Evolutionary conservation across 139 green algal species (phyloP).

Genomic region (Coccomyxa sp.): DNA sequence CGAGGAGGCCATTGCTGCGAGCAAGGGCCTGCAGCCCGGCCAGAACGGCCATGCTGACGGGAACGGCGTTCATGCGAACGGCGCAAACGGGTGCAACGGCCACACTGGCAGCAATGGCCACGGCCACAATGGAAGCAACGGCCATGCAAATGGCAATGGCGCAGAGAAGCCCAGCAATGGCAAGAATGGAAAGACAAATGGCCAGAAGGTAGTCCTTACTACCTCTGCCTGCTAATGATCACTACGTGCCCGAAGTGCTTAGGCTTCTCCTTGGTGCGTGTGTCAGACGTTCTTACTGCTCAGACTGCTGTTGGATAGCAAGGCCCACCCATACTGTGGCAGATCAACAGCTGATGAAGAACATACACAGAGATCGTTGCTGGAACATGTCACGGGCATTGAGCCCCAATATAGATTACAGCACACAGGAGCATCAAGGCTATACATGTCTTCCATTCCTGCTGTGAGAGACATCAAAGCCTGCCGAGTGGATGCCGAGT

Average conservation of each 20-base stretch:
- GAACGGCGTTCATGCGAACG: neutral
- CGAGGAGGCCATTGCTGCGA: slow-evolving; percentile 72
- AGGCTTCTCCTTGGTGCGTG: neutral
- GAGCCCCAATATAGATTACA: too few relatives aligned
- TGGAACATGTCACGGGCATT: too few relatives aligned
- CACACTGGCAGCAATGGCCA: slow-evolving; percentile 12
- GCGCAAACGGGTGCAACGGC: neutral
- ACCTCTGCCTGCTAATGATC: neutral
- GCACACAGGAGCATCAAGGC: too few relatives aligned
- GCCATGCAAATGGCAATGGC: slow-evolving; percentile 2
- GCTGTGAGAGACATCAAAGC: too few relatives aligned
- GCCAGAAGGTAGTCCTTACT: neutral
- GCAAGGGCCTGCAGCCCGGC: slow-evolving; percentile 23
- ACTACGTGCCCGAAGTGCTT: neutral
- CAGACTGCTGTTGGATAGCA: too few relatives aligned
- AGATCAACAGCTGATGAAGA: too few relatives aligned
- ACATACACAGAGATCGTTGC: too few relatives aligned
- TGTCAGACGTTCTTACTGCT: too few relatives aligned
- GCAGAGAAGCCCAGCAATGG: neutral
- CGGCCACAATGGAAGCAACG: slow-evolving; percentile 11
- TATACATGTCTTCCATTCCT: too few relatives aligned
- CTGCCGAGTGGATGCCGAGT: too few relatives aligned
- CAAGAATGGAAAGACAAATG: neutral
- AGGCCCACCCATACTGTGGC: too few relatives aligned
- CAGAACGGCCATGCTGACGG: neutral